Base-by-base conservation (phyloP, 1,284 basidiomycete species). In the Microbotryum intermedium region DNA sequence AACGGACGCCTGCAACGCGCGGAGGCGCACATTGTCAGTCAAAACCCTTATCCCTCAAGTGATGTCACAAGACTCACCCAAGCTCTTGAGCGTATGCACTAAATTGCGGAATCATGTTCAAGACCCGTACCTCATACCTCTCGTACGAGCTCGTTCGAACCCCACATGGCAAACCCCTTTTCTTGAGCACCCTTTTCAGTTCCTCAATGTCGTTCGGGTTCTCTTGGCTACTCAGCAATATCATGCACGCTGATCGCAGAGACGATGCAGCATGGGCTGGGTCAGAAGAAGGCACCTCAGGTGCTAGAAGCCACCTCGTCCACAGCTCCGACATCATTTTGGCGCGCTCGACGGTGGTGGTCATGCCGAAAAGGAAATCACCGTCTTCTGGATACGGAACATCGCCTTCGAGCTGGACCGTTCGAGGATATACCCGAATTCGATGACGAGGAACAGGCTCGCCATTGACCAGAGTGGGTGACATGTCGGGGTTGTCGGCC, bases 91-190 rank as follows among this genome's bases (percentile, higher is more conserved):
- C 64, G 30, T 66, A 63, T 7, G 58, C 50, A 28, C 43, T 46
- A 50, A 64, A 55, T 50, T 68, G 59, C 5, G 21, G 28, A 18
- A 61, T 49, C 59, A 68, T 60, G 30, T 55, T 55, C 55, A 69
- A 21, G n/a, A 69, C 65, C n/a, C 68, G 26, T 1, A 66, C 60
- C 55, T 69, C 68, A 55, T 69, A 69, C 43, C 65, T 48, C 34
- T 66, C 55, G 34, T 67, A 51, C 10, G 55, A 20, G 28, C 60
- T 57, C 7, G n/a, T 53, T 28, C 53, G 52, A 2, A 69, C 25
- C 1, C 45, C 55, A 39, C 66, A 67, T 10, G 44, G 46, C n/a
- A 69, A 23, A 11, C 54, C 50, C 23, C 62, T 30, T 4, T 39
- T 28, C 30, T 50, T 46, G n/a, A 69, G 23, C 5, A 58, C 20